Conservation (phyloP, 2,329 filamentous ascomycete genomes). For the Fusarium liriodendri region DNA sequence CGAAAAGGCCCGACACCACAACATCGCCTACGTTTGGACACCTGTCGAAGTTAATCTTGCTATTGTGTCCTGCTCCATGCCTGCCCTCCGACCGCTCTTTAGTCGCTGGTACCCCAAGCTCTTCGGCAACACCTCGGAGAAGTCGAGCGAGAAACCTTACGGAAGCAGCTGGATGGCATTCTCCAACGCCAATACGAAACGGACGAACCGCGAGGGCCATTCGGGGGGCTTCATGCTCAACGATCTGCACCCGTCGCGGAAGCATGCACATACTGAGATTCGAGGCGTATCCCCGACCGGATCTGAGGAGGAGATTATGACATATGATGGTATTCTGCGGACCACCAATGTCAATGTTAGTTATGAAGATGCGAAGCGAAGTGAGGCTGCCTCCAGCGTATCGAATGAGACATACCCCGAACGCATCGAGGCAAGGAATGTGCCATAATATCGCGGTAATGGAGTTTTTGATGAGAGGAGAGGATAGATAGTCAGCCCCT, state of each 20-base stretch:
- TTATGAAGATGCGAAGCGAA: background rate
- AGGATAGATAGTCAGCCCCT: background rate
- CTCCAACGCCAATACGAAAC: background rate
- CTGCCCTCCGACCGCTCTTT: background rate
- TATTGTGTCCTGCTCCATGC: background rate
- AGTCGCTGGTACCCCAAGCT: background rate
- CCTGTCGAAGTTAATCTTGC: background rate
- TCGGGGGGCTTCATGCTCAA: background rate
- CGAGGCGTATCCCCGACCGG: background rate
- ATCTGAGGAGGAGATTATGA: background rate
- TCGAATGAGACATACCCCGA: background rate
- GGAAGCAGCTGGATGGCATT: background rate
- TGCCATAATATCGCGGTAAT: background rate
- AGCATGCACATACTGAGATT: background rate
- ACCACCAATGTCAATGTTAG: background rate
- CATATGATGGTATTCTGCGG: background rate
- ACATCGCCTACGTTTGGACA: background rate
- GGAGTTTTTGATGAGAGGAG: background rate
- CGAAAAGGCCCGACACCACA: background rate
- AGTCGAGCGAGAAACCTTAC: background rate
- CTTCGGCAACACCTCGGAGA: background rate
- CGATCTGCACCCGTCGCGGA: background rate
- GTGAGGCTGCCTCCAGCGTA: background rate
- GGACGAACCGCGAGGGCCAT: background rate
- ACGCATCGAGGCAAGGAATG: background rate